Evolutionary conservation across 2,329 filamentous ascomycete genomes (phyloP), one percentile per base, ranked within the genome.

Genomic region (Exophiala calicioides): DNA sequence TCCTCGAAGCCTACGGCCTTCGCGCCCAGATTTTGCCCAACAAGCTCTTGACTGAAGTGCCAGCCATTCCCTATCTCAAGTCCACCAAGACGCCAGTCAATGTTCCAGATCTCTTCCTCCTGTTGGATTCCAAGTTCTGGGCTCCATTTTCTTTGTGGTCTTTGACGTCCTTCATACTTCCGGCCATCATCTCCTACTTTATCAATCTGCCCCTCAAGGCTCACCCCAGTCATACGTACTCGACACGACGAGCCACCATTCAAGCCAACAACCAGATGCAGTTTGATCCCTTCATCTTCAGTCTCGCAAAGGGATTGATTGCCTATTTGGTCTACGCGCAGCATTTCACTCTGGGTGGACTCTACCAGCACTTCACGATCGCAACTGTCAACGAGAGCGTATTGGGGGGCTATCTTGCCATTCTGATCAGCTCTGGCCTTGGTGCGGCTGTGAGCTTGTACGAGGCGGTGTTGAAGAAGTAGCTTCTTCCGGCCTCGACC

Each of bases 271-370:
- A 52, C 21, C 47, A 53, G 18, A 39, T 52, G 31, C 52, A 54
- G 65, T 82, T 91, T 55, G 93, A 98, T 65, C 90, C 90, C 3
- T 72, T 97, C 63, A 86, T 85, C 16, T 98, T 94, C 71, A 95
- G 90, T 72, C 83, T 97, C 47, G 81, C 81, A 59, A 95, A 95
- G 74, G 90, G 86, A 0, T 65, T 97, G 44, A 68, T 90, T 49
- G 83, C 87, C 5, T 95, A 86, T 66, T 77, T 91, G 24, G 83
- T 95, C 13, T 95, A 90, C 64, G 80, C 77, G 7, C 81, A 66
- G 6, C 60, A 63, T 15, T 68, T 69, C 53, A 63, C 58, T 19
- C 66, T 70, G 47, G 66, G 61, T 56, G 60, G 64, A 13, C 19
- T 69, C 7, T 72, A 63, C 55, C 65, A 61, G 53, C 48, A 56